Evolutionary conservation across 2,329 filamentous ascomycete genomes (phyloP).

Genomic region (Talaromyces pinophilus): DNA sequence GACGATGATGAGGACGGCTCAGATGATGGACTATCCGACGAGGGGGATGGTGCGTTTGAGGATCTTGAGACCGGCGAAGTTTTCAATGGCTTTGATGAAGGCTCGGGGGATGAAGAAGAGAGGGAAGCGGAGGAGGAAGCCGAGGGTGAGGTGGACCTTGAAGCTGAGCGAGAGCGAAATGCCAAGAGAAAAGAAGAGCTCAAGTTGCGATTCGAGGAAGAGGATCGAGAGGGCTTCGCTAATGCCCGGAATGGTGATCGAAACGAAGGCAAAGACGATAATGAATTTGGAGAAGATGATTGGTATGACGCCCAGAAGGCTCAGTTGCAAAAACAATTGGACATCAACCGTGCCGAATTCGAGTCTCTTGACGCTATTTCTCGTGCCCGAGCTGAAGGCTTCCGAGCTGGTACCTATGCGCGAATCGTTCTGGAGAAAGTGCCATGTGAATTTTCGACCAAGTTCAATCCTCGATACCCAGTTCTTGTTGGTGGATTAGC

Average conservation of each 20-base stretch:
- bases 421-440: conserved; percentile 87
- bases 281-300: conserved; percentile 92
- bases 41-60: conserved; percentile 80
- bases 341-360: conserved; percentile 95
- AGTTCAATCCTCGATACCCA: conserved; percentile 79
- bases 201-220: conserved; percentile 91
- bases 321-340: conserved; percentile 87
- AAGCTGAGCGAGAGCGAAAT: conserved; percentile 86
- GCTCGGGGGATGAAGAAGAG: conserved; percentile 33
- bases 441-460: conserved; percentile 81
- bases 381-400: conserved; percentile 81
- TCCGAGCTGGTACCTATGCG: conserved; percentile 88
- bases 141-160: conserved; percentile 57
- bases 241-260: conserved; percentile 83
- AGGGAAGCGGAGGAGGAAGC: conserved; percentile 37
- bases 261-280: conserved; percentile 67
- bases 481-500: conserved; percentile 89
- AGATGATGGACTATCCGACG: conserved; percentile 54
- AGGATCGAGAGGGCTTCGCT: conserved; percentile 88
- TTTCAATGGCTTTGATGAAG: conserved; percentile 58
- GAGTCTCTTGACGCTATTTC: conserved; percentile 82
- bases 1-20: conserved; percentile 58
- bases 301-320: conserved; percentile 99
- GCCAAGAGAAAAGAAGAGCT: conserved; percentile 92
- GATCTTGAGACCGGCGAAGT: conserved; percentile 78